phyloP scores from a whole-genome alignment of 192 early-diverging fungal genomes.

The Linnemannia exigua region DNA sequence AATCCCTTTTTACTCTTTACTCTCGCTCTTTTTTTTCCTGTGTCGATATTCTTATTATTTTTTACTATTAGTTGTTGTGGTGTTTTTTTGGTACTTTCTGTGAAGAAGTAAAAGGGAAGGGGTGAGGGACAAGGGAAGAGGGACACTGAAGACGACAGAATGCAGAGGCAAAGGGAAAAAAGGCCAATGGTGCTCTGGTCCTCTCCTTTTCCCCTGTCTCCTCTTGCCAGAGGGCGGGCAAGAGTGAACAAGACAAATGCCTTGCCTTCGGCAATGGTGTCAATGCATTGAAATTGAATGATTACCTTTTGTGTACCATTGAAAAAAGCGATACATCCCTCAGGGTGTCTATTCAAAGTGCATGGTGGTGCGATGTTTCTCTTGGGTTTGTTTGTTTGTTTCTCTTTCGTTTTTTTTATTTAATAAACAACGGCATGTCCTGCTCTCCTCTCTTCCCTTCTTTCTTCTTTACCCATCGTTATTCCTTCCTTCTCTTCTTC shows the following conservation, averaged over 20 bases:
- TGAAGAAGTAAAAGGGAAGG: background rate
- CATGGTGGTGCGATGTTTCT: no score
- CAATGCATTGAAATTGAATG: background rate
- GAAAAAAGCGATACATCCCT: background rate
- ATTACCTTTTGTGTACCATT: no score
- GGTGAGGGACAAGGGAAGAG: background rate
- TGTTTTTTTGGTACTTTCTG: background rate
- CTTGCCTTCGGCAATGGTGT: background rate
- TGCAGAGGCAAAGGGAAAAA: background rate
- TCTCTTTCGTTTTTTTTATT: background rate
- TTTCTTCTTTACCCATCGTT: constrained; percentile 1
- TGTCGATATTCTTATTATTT: background rate
- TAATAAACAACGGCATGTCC: background rate
- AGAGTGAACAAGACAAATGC: background rate
- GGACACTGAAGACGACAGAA: background rate
- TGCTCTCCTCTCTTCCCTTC: background rate
- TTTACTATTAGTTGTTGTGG: background rate
- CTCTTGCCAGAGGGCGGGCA: background rate
- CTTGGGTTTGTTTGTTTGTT: background rate
- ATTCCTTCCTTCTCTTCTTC: background rate
- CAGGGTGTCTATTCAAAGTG: no score
- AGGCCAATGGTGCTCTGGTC: background rate
- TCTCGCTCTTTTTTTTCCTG: background rate
- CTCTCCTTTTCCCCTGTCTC: background rate
- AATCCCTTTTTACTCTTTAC: background rate